Evolutionary conservation across 148 eudicot species (phyloP).

Genomic region (Camellia japonica): DNA sequence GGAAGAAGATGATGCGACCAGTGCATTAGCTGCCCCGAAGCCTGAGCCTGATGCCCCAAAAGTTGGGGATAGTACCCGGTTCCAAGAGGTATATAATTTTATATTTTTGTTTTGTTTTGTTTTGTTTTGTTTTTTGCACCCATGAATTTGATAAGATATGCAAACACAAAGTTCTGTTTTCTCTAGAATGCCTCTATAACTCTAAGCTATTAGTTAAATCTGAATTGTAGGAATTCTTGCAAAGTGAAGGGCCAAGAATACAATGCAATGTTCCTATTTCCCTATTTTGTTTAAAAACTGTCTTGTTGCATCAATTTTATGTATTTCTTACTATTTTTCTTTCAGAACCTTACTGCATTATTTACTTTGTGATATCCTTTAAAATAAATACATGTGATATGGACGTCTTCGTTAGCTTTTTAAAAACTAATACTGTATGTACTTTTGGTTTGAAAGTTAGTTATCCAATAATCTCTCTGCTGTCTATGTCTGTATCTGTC

Average conservation of each 20-base stretch:
- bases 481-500: not conserved
- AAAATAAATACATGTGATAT: not conserved
- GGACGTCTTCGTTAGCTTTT: not conserved
- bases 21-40: constrained; percentile 72
- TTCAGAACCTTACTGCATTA: not conserved
- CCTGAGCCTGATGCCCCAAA: constrained; percentile 68
- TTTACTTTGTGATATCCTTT: not conserved
- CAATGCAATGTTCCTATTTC: not conserved
- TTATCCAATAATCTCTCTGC: not conserved
- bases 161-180: not conserved
- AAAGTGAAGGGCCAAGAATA: not conserved
- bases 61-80: constrained; percentile 28
- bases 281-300: not conserved
- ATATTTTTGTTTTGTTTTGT: not conserved
- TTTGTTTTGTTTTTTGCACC: not conserved
- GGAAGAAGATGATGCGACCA: constrained; percentile 96
- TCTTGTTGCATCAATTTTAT: not conserved
- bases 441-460: not conserved
- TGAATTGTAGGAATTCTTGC: not conserved
- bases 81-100: constrained; percentile 46
- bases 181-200: not conserved
- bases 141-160: not conserved
- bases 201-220: not conserved
- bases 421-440: too few species aligned
- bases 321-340: not conserved